phyloP scores from a whole-genome alignment of 1,284 basidiomycete species.

The Rhizoctonia solani region DNA sequence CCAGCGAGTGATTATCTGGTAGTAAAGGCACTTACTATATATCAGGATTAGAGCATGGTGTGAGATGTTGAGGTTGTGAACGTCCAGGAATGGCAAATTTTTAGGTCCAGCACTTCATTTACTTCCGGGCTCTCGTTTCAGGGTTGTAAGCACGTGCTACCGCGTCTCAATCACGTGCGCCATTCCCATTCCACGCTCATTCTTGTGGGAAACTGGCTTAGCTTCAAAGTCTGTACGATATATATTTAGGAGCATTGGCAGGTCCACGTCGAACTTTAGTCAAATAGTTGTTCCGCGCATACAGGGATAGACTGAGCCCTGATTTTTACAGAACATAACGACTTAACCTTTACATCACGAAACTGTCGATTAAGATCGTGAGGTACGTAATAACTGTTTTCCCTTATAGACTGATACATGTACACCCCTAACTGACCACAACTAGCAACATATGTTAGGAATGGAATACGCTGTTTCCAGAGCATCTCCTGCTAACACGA shows the following conservation, averaged over 20 bases:
- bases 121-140: too few species aligned
- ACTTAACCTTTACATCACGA: constrained; percentile 1
- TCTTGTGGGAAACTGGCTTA: constrained; percentile 1
- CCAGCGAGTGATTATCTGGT: too few species aligned
- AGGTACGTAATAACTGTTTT: constrained; percentile 14
- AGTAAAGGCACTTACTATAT: too few species aligned
- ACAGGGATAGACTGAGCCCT: too few species aligned
- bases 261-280: too few species aligned
- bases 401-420: not conserved
- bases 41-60: too few species aligned
- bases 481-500: constrained; percentile 1
- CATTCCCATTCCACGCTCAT: not conserved
- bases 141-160: too few species aligned
- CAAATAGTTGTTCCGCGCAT: too few species aligned
- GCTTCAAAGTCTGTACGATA: not conserved
- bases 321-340: too few species aligned
- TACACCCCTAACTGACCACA: not conserved
- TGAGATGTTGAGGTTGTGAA: constrained; percentile 4
- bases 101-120: too few species aligned
- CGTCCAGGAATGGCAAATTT: constrained; percentile 1
- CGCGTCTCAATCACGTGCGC: constrained; percentile 32
- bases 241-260: constrained; percentile 11
- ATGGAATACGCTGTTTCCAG: constrained; percentile 25
- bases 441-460: constrained; percentile 2
- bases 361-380: not conserved